Conservation (phyloP, 1,284 basidiomycete genomes). For the Boletellus deceptivus region DNA sequence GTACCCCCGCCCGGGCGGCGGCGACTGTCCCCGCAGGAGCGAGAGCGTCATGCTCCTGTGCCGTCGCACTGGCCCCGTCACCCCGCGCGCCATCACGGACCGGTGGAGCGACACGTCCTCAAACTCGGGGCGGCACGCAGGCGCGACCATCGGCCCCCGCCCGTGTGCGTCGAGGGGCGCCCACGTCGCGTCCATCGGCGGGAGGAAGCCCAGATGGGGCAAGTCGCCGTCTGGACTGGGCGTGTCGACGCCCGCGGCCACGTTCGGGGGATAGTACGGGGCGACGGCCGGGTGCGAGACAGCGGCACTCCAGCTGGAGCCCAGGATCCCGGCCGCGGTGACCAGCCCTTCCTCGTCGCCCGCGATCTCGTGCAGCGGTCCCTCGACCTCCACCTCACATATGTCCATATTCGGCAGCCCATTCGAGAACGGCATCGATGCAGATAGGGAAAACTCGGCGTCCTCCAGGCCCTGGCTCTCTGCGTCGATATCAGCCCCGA, state of each 20-base stretch:
- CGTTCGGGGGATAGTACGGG: constrained; percentile 26
- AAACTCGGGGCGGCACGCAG: constrained; percentile 64
- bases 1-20: constrained; percentile 26
- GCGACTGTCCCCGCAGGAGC: constrained; percentile 36
- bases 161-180: constrained; percentile 31
- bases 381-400: constrained; percentile 60
- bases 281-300: constrained; percentile 12
- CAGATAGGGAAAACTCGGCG: constrained; percentile 23
- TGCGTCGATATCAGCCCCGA: constrained; percentile 26
- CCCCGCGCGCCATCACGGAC: constrained; percentile 26
- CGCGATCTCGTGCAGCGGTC: constrained; percentile 53
- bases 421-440: constrained; percentile 26
- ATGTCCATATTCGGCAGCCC: constrained; percentile 45
- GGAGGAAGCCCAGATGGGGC: constrained; percentile 25
- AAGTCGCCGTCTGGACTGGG: constrained; percentile 22
- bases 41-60: constrained; percentile 76
- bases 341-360: constrained; percentile 62
- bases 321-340: constrained; percentile 20
- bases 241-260: constrained; percentile 14
- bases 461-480: constrained; percentile 32
- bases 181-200: constrained; percentile 30
- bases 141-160: constrained; percentile 40
- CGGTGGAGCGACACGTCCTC: constrained; percentile 38
- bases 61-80: constrained; percentile 59
- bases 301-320: constrained; percentile 15